Evolutionary conservation across 108 stramenopile genomes (phyloP).

Genomic region (Fistulifera solaris): DNA sequence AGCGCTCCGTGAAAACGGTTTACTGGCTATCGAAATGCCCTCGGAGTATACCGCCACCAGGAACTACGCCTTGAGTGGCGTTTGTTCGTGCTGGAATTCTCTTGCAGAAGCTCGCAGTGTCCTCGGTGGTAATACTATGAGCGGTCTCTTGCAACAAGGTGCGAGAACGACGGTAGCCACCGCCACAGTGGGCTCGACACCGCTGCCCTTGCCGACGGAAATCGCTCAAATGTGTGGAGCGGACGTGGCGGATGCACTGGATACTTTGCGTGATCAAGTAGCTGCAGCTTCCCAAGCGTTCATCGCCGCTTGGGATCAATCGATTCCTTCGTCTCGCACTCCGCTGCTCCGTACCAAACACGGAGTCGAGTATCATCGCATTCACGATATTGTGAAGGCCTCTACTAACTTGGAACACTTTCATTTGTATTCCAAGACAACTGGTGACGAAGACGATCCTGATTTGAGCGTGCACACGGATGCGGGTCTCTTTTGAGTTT

Average conservation of each 20-base stretch:
- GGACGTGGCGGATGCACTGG: conserved; percentile 39
- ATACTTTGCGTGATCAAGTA: conserved; percentile 50
- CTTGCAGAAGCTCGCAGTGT: too few relatives aligned
- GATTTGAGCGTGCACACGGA: conserved; percentile 39
- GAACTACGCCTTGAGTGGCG: too few relatives aligned
- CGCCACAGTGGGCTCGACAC: conserved; percentile 40
- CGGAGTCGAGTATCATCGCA: conserved; percentile 11
- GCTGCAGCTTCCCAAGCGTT: conserved; percentile 43
- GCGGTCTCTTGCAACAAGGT: too few relatives aligned
- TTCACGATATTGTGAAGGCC: conserved; percentile 29
- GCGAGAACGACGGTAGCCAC: conserved; percentile 38
- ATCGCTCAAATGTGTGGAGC: conserved; percentile 34
- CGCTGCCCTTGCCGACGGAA: conserved; percentile 12
- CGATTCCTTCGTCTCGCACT: not conserved
- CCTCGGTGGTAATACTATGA: too few relatives aligned
- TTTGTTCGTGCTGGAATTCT: too few relatives aligned
- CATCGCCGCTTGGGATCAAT: conserved; percentile 33
- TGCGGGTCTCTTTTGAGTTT: conserved; percentile 75
- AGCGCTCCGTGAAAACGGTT: too few relatives aligned
- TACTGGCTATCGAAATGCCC: too few relatives aligned
- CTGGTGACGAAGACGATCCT: not conserved
- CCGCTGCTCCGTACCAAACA: conserved; percentile 11
- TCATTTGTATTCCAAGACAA: conserved; percentile 41
- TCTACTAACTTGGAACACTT: conserved; percentile 53
- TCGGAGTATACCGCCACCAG: too few relatives aligned